Base-by-base conservation (phyloP, 2,329 filamentous ascomycete genomes). In the Microdochium nivale region DNA sequence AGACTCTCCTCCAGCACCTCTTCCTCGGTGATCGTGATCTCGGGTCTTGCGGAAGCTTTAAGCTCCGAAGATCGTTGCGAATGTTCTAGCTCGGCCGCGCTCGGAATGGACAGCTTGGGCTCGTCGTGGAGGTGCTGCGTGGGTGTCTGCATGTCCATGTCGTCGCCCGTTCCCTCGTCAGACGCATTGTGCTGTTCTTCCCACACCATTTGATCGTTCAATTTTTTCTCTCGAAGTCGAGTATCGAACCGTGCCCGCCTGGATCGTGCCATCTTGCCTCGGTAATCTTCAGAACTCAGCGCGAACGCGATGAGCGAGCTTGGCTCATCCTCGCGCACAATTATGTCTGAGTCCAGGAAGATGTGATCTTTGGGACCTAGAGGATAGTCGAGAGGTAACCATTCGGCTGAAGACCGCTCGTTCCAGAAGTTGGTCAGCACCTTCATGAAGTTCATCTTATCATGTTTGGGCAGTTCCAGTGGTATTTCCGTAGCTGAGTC, bases 341-440 rank as follows among this genome's bases (percentile, higher is more conserved):
- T 95, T 56, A 99, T 91, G 66, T 99, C 90, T 9, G 90, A 95
- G 69, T 99, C 91, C 51, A 90, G 88, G 70, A 97, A 97, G 48
- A 99, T 91, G 66, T 99, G 94, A 65, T 99, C 94, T 16, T 86
- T 88, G 47, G 86, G 76, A 57, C 82, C 87, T 56, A 97, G 80
- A 2, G 95, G 95, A 62, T 99, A 99, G 51, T 99, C 94, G 21
- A 99, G 78, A 23, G 87, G 82, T 5, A 87, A 80, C 94, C 94
- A 99, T 35, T 92, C 91, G 66, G 90, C 96, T 24, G 95, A 90
- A 48, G 94, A 97, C 50, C 94, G 83, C 69, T 99, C 95, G 2
- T 94, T 95, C 94, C 94, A 99, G 68, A 99, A 99, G 62, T 92
- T 96, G 16, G 90, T 94, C 47, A 99, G 77, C 73, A 96, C 90